Evolutionary conservation across 2,329 filamentous ascomycete species (phyloP), one percentile per base, ranked within the genome.

Genomic region (Bipolaris sorokiniana): DNA sequence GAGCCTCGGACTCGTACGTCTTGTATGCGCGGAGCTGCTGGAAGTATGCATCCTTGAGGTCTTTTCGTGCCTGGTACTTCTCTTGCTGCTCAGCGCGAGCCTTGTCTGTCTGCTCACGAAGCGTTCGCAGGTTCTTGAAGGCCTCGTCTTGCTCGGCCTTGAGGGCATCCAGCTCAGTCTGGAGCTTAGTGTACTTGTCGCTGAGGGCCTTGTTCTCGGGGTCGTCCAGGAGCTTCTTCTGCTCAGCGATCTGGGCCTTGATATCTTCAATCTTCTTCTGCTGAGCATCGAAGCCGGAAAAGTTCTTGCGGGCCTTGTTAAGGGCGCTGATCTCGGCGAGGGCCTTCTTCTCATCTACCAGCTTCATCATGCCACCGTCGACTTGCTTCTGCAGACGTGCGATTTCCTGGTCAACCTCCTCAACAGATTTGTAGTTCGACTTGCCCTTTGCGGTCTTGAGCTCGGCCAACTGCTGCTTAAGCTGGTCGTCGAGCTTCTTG

Each of bases 331-430:
- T 89, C 70, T 97, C 92, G 48, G 85, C 81, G 18, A 98, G 84
- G 7, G 91, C 88, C 85, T 97, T 98, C 84, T 92, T 96, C 86
- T 98, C 95, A 70, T 99, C 95, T 10, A 98, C 95, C 49, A 99
- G 83, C 81, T 93, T 96, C 90, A 99, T 93, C 76, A 86, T 90
- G 64, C 94, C 94, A 34, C 88, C 86, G 77, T 96, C 91, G 68
- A 98, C 92, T 76, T 94, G 86, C 78, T 89, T 89, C 66, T 97
- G 91, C 51, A 97, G 87, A 50, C 83, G 83, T 58, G 86, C 84
- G 69, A 98, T 95, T 78, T 95, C 87, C 62, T 84, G 83, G 77
- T 98, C 92, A 64, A 99, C 82, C 62, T 98, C 95, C 56, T 97
- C 93, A 52, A 87, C 86, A 68, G 83, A 92, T 86, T 95, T 97